Base-by-base conservation (phyloP, 2,329 filamentous ascomycete species). In the Cladosporium sp. region DNA sequence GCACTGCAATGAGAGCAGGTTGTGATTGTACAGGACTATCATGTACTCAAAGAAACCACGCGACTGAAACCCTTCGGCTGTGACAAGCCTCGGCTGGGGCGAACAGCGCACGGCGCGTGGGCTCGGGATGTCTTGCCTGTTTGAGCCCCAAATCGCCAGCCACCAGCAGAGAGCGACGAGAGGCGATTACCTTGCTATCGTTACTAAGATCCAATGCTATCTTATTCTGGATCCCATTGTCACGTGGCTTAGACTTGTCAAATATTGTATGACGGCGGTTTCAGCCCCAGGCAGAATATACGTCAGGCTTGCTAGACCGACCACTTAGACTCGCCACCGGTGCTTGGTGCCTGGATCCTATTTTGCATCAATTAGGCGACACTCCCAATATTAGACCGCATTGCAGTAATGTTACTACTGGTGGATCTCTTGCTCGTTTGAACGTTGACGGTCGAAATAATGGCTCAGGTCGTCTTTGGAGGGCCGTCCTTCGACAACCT, bases 401-500 rank as follows among this genome's bases (percentile, higher is more conserved):
- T 24, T 37, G 12, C 34, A 53, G 28, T 3, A 17, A 22, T 32
- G 22, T 9, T 40, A 12, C 22, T 15, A 6, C n/a, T 22, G 10
- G 13, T 13, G 8, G 8, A 25, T 19, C 13, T 15, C 20, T 28
- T 8, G 17, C 34, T 24, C 35, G 28, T 35, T 32, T 20, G 45
- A 48, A 32, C 9, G 28, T 10, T 24, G 3, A 6, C 17, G 28
- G 25, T 28, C 32, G 24, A n/a, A 32, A 39, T 32, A 15, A 55
- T 55, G 52, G 52, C 40, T 7, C 52, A 55, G 32, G 36, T 52
- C 48, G 39, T 47, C 17, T 22, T 52, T 13, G 56, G 37, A 39
- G 56, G 28, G 15, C 15, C 56, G 34, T 39, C 37, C 17, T 28
- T 40, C 17, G 36, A 47, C 25, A 32, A 2, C n/a, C n/a, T 17